phyloP scores from a whole-genome alignment of 2,329 filamentous ascomycete species.

The Aspergillus sp. region DNA sequence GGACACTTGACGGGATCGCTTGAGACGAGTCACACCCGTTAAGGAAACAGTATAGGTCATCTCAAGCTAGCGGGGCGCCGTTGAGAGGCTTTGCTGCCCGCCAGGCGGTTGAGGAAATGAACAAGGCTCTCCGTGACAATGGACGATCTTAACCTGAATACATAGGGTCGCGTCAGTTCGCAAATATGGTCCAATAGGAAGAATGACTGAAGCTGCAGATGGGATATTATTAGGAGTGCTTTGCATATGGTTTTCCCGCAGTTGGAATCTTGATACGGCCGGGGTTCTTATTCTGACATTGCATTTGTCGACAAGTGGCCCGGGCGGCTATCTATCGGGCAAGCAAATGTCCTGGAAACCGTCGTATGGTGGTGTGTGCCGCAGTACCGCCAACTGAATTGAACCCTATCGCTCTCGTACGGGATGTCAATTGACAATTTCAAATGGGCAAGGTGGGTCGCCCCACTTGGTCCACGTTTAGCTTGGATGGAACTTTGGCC shows the following conservation, averaged over 20 bases:
- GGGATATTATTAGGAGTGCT: neutral
- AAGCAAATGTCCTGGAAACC: neutral
- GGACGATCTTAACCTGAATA: neutral
- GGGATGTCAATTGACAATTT: conserved; percentile 1
- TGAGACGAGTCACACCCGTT: neutral
- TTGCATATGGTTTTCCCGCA: neutral
- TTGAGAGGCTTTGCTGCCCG: neutral
- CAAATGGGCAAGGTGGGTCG: neutral
- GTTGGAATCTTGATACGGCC: neutral
- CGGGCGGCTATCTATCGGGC: neutral
- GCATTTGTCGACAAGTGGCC: neutral
- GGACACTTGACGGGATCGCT: neutral
- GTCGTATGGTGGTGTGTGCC: neutral
- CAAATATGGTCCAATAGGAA: neutral
- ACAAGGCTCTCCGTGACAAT: neutral
- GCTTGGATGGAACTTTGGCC: conserved; percentile 3
- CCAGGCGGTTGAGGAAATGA: neutral
- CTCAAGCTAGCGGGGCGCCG: neutral
- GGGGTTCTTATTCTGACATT: neutral
- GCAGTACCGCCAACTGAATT: neutral
- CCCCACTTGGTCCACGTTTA: conserved; percentile 2
- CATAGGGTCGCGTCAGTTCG: neutral
- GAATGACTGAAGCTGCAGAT: neutral
- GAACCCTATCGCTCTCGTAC: neutral
- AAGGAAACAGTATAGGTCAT: neutral